Evolutionary conservation across 345 rosid genomes (phyloP).

Genomic region (Combretum micranthum): DNA sequence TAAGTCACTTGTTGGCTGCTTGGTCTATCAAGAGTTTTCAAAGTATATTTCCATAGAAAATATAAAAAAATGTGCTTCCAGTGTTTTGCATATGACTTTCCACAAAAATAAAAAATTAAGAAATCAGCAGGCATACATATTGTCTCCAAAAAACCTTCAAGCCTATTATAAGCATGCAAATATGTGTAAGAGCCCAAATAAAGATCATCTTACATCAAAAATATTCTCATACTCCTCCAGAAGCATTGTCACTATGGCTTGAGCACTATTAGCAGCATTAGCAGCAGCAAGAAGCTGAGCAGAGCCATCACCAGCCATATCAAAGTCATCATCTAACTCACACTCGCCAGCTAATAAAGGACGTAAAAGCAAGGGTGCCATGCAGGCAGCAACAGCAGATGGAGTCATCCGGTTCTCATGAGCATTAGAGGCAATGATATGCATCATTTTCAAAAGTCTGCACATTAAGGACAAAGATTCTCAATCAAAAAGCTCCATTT

Average conservation of each 20-base stretch:
- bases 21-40: no score
- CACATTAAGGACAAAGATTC: constrained; percentile 13
- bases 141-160: no score
- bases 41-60: no score
- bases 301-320: constrained; percentile 73
- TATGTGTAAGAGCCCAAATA: constrained; percentile 2
- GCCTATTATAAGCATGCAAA: not conserved
- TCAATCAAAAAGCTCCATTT: not conserved
- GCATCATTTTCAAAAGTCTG: constrained; percentile 97
- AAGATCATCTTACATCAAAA: constrained; percentile 67
- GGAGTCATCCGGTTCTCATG: constrained; percentile 90
- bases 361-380: constrained; percentile 96
- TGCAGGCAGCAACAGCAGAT: constrained; percentile 99
- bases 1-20: no score
- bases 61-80: no score
- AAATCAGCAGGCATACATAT: no score
- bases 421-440: constrained; percentile 67
- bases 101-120: no score
- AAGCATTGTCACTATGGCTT: constrained; percentile 74
- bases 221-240: constrained; percentile 83
- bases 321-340: constrained; percentile 88
- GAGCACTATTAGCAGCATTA: constrained; percentile 94
- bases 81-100: no score
- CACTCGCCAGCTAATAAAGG: constrained; percentile 96
- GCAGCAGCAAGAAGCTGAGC: constrained; percentile 99